phyloP scores from a whole-genome alignment of 176 grass and related monocot genomes.

The Elymus sibiricus region DNA sequence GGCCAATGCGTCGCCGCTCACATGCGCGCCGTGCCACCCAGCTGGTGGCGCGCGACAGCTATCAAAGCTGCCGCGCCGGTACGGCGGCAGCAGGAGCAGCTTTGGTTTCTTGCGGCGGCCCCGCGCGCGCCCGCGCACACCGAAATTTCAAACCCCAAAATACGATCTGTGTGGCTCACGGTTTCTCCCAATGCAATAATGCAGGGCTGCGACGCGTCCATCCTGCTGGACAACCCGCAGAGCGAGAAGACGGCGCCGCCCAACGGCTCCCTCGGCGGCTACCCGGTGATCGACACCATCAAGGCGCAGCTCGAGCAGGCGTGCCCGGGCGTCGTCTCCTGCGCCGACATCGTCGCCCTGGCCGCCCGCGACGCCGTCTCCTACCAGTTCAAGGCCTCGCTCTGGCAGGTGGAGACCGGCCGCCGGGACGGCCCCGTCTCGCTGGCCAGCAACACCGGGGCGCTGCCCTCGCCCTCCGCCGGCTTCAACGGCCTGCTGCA shows the following conservation, averaged over 20 bases:
- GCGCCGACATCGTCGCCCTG: constrained; percentile 72
- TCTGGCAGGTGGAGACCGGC: constrained; percentile 58
- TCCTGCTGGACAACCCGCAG: constrained; percentile 45
- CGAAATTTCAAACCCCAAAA: constrained; percentile 9
- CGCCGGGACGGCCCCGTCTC: constrained; percentile 43
- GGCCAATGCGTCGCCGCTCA: constrained; percentile 18
- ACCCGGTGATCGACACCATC: constrained; percentile 73
- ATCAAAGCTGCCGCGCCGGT: constrained; percentile 30
- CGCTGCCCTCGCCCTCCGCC: constrained; percentile 32
- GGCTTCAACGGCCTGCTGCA: background rate
- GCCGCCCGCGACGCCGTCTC: constrained; percentile 65
- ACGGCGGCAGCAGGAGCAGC: constrained; percentile 2
- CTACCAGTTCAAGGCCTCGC: constrained; percentile 40
- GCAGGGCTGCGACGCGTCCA: constrained; percentile 68
- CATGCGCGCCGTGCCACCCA: constrained; percentile 14
- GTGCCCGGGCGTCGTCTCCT: constrained; percentile 91
- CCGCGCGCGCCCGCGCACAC: background rate
- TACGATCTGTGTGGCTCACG: background rate
- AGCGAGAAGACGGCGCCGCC: constrained; percentile 58
- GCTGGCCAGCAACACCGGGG: constrained; percentile 21
- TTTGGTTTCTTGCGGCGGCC: constrained; percentile 8
- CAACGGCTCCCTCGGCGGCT: constrained; percentile 48
- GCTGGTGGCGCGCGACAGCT: constrained; percentile 25
- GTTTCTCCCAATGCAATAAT: background rate
- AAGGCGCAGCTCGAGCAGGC: constrained; percentile 43